Evolutionary conservation across 345 rosid species (phyloP), one percentile per base, ranked within the genome.

Genomic region (Eucalyptus albens): DNA sequence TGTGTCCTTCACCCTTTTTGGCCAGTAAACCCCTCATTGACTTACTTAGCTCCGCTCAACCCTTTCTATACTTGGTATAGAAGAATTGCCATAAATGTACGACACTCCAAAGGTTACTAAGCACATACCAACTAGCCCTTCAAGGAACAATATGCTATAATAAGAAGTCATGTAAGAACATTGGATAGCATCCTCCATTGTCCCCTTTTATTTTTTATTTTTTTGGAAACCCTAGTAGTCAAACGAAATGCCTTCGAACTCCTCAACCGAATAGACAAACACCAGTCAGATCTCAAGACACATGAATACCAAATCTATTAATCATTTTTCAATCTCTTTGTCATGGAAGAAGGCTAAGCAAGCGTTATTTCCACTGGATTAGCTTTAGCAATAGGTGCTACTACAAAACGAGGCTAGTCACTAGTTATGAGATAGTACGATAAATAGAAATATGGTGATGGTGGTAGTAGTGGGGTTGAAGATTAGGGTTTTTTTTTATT

Each of bases 351-450:
- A 56, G 29, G 62, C 29, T 56, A 11, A 24, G 29, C 14, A 56
- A 9, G 6, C 3, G 0, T 56, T 3, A 1, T 10, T 56, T 56
- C 14, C 21, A 1, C 13, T 56, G 0, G 62, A 56, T 10, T 2
- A 56, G 62, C 62, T 56, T 22, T 56, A 22, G 29, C 6, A 26
- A 56, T 56, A 26, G 14, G 62, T 10, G 27, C 2, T 24, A 0
- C 3, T 56, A 1, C 62, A 56, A 56, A 24, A 56, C 0, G 13
- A 56, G 29, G 29, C 29, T 56, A 26, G 29, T 56, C 29, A 26
- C 2, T 56, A 24, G 29, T 56, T 56, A 0, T 56, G 0, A 2
- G 29, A 56, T 56, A 4, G 62, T 56, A 56, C 6, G 1, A 56
- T 26, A 24, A 22, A 24, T 1, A 5, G 6, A 56, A 3, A 56